These are phyloP conservation scores for Hanseniaspora uvarum DNA, from an alignment of 1,139 yeast species.

Conservation along the genomic window DNA sequence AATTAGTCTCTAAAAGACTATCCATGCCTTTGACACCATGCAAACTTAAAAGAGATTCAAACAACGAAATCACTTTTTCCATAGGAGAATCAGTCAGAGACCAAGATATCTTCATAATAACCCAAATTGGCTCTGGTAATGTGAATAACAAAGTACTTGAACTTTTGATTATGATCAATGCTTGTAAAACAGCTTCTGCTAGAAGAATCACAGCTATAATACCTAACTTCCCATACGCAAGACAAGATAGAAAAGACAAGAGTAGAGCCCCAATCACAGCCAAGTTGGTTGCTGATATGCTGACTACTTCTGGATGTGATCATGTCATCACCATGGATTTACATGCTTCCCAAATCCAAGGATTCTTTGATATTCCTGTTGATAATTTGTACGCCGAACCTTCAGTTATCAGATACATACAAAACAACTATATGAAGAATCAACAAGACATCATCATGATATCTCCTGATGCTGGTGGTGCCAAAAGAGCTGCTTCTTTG, in stretches of 20 bases:
- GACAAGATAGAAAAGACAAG: constrained; percentile 75
- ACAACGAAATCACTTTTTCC: constrained; percentile 61
- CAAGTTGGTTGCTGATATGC: constrained; percentile 61
- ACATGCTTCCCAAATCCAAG: constrained; percentile 79
- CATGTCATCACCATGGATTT: constrained; percentile 77
- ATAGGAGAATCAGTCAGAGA: constrained; percentile 70
- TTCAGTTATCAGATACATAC: constrained; percentile 57
- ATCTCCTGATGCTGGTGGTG: constrained; percentile 83
- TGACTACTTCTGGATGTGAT: constrained; percentile 71
- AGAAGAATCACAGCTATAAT: constrained; percentile 68
- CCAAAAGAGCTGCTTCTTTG: constrained; percentile 68
- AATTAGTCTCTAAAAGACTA: constrained; percentile 54
- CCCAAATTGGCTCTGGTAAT: constrained; percentile 60
- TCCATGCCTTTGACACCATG: constrained; percentile 54
- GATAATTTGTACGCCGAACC: constrained; percentile 79
- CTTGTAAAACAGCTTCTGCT: constrained; percentile 70
- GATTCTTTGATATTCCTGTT: constrained; percentile 71
- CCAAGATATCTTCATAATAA: constrained; percentile 60
- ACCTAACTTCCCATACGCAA: constrained; percentile 73
- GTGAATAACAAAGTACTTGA: constrained; percentile 66
- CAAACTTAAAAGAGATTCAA: constrained; percentile 59
- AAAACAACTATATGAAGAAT: constrained; percentile 33
- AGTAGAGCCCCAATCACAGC: constrained; percentile 78
- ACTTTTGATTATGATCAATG: constrained; percentile 59
- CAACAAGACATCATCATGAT: constrained; percentile 61